Conservation (phyloP, 371 early-diverging fungal species). For the Lichtheimia corymbifera region DNA sequence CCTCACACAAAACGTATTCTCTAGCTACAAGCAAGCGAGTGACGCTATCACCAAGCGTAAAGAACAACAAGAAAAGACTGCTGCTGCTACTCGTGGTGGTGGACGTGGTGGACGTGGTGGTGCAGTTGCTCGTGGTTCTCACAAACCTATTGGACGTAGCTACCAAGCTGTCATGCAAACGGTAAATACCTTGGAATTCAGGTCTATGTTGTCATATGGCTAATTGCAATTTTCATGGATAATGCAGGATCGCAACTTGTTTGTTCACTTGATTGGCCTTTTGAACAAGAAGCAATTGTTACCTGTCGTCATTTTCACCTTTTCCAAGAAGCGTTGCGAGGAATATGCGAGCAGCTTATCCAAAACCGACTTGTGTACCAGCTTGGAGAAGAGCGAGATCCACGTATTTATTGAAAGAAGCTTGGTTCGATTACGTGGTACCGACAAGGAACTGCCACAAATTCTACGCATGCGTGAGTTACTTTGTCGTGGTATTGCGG, state of each 20-base stretch:
- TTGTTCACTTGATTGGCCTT: constrained; percentile 76
- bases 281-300: constrained; percentile 77
- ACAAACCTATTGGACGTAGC: constrained; percentile 40
- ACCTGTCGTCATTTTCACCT: constrained; percentile 97
- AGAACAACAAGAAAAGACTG: constrained; percentile 43
- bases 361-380: constrained; percentile 77
- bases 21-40: constrained; percentile 70
- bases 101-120: constrained; percentile 55
- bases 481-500: constrained; percentile 92
- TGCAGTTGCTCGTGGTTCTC: constrained; percentile 43
- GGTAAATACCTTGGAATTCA: constrained; percentile 14
- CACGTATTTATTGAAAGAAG: constrained; percentile 85
- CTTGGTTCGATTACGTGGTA: constrained; percentile 75
- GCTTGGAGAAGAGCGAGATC: constrained; percentile 83
- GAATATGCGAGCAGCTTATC: constrained; percentile 82
- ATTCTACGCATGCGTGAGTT: constrained; percentile 83
- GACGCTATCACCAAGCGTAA: constrained; percentile 61
- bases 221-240: not conserved
- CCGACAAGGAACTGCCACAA: constrained; percentile 91
- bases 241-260: constrained; percentile 73
- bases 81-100: constrained; percentile 30
- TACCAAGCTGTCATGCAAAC: constrained; percentile 44
- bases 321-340: constrained; percentile 97
- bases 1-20: not conserved
- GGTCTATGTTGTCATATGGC: not conserved